phyloP scores from a whole-genome alignment of 1,284 basidiomycete genomes.

The Tilletia caries region DNA sequence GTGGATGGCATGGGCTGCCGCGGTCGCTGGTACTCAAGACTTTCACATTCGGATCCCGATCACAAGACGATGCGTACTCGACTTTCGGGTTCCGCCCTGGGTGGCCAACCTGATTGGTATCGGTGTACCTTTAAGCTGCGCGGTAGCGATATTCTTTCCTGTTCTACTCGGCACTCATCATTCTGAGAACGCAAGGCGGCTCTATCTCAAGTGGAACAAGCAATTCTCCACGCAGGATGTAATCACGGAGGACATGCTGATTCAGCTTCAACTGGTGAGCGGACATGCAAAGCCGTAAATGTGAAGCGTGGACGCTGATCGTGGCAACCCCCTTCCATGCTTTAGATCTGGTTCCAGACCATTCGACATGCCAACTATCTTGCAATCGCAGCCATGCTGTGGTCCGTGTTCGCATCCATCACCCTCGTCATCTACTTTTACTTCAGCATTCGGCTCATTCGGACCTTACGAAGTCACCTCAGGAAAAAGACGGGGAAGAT shows the following conservation, averaged over 20 bases:
- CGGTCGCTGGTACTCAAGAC: conserved; percentile 1
- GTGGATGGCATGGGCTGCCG: neutral
- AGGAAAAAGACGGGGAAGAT: neutral
- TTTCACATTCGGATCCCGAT: neutral
- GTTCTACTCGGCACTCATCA: too few species aligned
- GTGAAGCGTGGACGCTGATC: too few species aligned
- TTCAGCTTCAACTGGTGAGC: too few species aligned
- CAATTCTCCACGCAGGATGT: too few species aligned
- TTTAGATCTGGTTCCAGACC: neutral
- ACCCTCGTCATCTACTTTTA: neutral
- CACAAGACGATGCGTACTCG: neutral
- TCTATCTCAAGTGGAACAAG: too few species aligned
- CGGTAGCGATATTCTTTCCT: too few species aligned
- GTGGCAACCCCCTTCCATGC: too few species aligned
- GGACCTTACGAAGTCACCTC: neutral
- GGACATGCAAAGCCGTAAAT: too few species aligned
- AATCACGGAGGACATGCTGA: too few species aligned
- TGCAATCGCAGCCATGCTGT: neutral
- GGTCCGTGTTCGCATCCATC: neutral
- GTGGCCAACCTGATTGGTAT: too few species aligned
- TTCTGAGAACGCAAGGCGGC: too few species aligned
- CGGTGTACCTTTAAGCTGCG: too few species aligned
- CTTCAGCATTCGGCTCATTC: neutral
- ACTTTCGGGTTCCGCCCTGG: neutral
- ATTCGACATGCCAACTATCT: neutral